Conservation (phyloP, 441 rosid genomes). For the Kokia cookei region DNA sequence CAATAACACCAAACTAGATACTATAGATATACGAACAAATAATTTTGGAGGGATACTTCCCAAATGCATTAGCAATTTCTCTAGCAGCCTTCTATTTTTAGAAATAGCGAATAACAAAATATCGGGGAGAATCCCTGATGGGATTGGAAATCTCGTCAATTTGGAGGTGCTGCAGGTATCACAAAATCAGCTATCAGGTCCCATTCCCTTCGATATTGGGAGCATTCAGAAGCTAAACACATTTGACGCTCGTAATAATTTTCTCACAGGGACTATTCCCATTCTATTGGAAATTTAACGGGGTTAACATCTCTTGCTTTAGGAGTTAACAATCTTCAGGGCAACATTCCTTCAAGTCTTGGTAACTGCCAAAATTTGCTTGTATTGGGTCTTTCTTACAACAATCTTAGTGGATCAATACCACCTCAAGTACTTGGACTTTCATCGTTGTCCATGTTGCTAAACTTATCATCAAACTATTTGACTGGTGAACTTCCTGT, state of each 20-base stretch:
- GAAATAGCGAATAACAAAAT: neutral
- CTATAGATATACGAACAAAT: fast-evolving
- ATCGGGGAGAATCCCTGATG: slow-evolving; percentile 1
- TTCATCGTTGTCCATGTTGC: neutral
- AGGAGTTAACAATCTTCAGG: neutral
- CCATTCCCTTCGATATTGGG: neutral
- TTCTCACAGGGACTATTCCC: neutral
- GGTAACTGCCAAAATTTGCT: neutral
- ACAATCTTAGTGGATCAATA: slow-evolving; percentile 6
- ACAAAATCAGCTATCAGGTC: neutral
- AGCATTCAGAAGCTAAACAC: neutral
- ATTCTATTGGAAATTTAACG: neutral
- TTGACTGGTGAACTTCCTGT: slow-evolving; percentile 3
- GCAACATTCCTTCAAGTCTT: slow-evolving; percentile 4
- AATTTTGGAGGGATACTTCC: slow-evolving; percentile 4
- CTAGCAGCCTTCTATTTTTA: neutral
- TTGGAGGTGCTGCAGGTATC: neutral
- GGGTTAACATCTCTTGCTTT: neutral
- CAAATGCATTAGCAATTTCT: slow-evolving; percentile 5
- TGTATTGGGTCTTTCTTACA: neutral
- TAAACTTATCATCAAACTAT: neutral
- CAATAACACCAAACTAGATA: neutral
- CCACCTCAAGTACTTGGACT: neutral
- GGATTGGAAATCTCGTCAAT: neutral
- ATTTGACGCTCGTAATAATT: neutral